phyloP scores from a whole-genome alignment of 2,329 filamentous ascomycete genomes.

The Fusarium hainanense region DNA sequence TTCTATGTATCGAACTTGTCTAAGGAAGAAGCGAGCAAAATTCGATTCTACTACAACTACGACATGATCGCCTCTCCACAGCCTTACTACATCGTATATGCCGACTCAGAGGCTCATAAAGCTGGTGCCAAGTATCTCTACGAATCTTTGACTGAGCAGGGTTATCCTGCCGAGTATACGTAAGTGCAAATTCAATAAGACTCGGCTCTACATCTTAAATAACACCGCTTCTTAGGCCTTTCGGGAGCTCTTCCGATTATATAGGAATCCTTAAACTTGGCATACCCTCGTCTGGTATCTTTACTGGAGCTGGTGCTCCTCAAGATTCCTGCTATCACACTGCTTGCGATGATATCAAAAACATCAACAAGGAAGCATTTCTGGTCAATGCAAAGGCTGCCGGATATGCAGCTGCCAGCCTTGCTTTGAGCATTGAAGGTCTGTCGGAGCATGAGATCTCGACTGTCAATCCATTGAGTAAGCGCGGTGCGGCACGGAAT shows the following conservation, averaged over 20 bases:
- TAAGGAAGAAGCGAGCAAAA: constrained; percentile 58
- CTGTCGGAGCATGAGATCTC: constrained; percentile 40
- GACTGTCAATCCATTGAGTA: constrained; percentile 14
- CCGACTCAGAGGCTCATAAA: constrained; percentile 53
- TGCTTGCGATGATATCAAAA: constrained; percentile 53
- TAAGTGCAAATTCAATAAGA: background rate
- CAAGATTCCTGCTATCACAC: constrained; percentile 53
- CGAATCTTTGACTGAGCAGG: constrained; percentile 49
- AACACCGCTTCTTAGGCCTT: constrained; percentile 39
- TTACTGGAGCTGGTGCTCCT: constrained; percentile 51
- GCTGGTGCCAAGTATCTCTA: constrained; percentile 48
- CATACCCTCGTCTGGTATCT: constrained; percentile 54
- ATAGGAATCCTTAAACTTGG: constrained; percentile 53
- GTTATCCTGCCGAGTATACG: constrained; percentile 44
- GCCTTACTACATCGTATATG: constrained; percentile 54
- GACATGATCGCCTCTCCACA: constrained; percentile 70
- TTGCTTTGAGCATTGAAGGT: constrained; percentile 49
- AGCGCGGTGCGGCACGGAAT: constrained; percentile 12
- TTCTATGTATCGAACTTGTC: constrained; percentile 52
- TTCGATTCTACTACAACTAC: constrained; percentile 75
- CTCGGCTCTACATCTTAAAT: background rate
- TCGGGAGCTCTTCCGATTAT: constrained; percentile 54
- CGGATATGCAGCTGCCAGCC: constrained; percentile 59
- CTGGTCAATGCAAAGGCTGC: constrained; percentile 57
- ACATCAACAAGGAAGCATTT: constrained; percentile 54